Evolutionary conservation across 371 early-diverging fungal species (phyloP), one percentile per base, ranked within the genome.

Genomic region (Mortierella sp.): DNA sequence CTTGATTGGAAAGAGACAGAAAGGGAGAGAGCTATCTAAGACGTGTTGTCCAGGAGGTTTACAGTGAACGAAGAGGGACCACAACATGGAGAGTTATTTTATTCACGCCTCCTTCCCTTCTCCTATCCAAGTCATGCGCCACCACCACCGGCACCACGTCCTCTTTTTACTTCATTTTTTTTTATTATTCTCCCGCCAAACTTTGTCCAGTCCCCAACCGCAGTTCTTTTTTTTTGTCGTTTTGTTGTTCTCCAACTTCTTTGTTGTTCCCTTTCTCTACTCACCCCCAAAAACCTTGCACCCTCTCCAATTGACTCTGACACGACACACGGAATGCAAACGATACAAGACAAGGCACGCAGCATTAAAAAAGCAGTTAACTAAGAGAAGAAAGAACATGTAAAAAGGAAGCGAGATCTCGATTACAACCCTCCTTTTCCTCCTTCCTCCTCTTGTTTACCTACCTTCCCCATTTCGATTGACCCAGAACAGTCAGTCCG

Each of bases 401-500:
- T 21, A 34, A 21, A 68, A 21, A 68, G 11, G 38, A 65, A 10
- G 42, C 21, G 68, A 68, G 42, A 68, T 68, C 68, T 42, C 68
- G 68, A 42, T 38, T 42, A 68, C 42, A 68, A 58, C 58, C 58
- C 58, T 58, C 63, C 19, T 63, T 14, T 63, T 34, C 19, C 9
- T 55, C n/a, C 24, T 19, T 16, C 13, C 1, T 7, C 63, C 16
- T 55, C 2, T n/a, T 55, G n/a, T 19, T 55, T 9, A 9, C 38
- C 42, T 6, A 13, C 13, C 7, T 3, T 24, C 19, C 48, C 28
- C 28, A 28, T 26, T 38, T 28, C 26, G 26, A 47, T 72, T 47
- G 28, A 47, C 44, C 72, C 73, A 72, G 38, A 31, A 72, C 73
- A 48, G 60, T 28, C 60, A 14, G 60, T 31, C 38, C 63, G 63